Base-by-base conservation (phyloP, 1,284 basidiomycete genomes). In the Rhizoctonia solani region DNA sequence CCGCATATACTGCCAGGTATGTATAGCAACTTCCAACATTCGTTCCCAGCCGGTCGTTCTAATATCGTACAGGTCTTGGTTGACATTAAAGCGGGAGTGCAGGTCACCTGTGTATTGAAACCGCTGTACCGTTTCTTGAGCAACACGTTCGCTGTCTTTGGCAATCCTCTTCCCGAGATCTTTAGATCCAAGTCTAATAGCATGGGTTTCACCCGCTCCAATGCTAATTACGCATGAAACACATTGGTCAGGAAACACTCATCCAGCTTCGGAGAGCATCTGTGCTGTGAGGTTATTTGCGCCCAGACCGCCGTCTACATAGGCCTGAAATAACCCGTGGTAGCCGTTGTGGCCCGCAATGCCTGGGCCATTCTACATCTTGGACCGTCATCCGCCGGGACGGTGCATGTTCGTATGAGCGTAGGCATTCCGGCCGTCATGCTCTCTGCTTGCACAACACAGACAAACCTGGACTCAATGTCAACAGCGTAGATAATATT, bases 311-410 rank as follows among this genome's bases (percentile, higher is more conserved):
- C 47, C 16, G 5, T 46, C 59, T 13, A 63, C 47, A 52, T 63
- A 63, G 1, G 32, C 16, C 52, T 63, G 32, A 63, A 63, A 16
- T 50, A 1, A 27, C 47, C 59, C 3, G 47, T 34, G 19, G 41
- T 13, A 0, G 59, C 47, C 8, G 29, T 50, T 11, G 59, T 47
- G 2, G 59, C 59, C 9, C 59, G 34, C 21, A 52, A 9, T 0
- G 59, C 59, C 30, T 63, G 44, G 23, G 49, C 47, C 9, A 63
- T 52, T 4, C 47, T 50, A 23, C 59, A 63, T 14, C 49, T 46
- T 2, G 59, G 59, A 9, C 47, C 59, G 14, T 34, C 9, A 27
- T 63, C 41, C 23, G 9, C 47, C 1, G 4, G 16, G 25, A 29
- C 11, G 23, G 13, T 11, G 30, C 52, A 63, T n/a, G 59, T 39